A percentile compares a stretch with the other conserved stretches of the same genome.
These are phyloP conservation scores for Pythium graminicola DNA, from an alignment of 352 stramenopile genomes.

Conservation along the genomic window DNA sequence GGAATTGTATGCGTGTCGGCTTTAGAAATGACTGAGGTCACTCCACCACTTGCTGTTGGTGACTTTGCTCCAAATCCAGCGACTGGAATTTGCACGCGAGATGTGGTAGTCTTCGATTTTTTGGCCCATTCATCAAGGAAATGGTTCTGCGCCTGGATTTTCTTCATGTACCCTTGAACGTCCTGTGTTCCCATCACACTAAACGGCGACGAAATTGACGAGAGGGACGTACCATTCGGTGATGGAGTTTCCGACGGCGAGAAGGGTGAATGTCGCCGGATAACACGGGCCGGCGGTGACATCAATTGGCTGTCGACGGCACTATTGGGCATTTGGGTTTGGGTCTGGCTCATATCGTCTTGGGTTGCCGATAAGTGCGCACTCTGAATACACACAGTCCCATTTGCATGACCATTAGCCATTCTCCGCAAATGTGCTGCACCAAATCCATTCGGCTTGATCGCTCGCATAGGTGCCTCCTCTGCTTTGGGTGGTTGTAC, in stretches of 20 bases:
- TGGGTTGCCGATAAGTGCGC: neutral
- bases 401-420: neutral
- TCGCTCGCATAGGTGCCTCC: neutral
- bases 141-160: constrained; percentile 19
- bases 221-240: constrained; percentile 8
- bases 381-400: neutral
- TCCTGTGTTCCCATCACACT: constrained; percentile 24
- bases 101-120: constrained; percentile 1
- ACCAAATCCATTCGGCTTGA: constrained; percentile 12
- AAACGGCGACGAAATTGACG: constrained; percentile 21
- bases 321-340: constrained; percentile 1
- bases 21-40: neutral
- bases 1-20: neutral
- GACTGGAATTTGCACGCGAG: constrained; percentile 2
- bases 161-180: constrained; percentile 20
- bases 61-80: constrained; percentile 1
- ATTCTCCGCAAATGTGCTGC: constrained; percentile 5
- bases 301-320: neutral
- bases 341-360: constrained; percentile 19
- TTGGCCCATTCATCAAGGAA: constrained; percentile 21
- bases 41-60: neutral
- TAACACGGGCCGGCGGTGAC: neutral
- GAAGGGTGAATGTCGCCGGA: constrained; percentile 12
- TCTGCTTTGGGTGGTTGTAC: neutral
- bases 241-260: constrained; percentile 1